These are phyloP conservation scores for Ogataea paradorogensis DNA, from an alignment of 805 yeast genomes.

Conservation along the genomic window DNA sequence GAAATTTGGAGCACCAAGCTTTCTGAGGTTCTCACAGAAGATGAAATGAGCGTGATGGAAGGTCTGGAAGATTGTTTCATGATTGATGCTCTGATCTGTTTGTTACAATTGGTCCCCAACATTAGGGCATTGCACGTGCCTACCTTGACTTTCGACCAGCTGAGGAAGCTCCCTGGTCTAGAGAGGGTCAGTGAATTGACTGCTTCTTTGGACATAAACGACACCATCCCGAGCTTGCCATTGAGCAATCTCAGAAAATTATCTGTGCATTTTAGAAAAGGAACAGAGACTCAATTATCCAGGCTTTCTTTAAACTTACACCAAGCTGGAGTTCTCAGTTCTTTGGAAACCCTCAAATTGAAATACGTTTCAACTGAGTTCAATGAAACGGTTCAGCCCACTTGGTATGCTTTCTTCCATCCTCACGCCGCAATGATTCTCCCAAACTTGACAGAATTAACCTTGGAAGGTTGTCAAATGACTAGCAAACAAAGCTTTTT, in stretches of 20 bases:
- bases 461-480: constrained; percentile 25
- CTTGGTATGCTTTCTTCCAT: constrained; percentile 31
- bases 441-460: constrained; percentile 16
- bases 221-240: constrained; percentile 1
- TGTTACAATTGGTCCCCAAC: constrained; percentile 17
- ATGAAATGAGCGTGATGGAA: constrained; percentile 2
- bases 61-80: neutral
- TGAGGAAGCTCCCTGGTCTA: constrained; percentile 1
- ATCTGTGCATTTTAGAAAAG: constrained; percentile 22
- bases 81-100: constrained; percentile 18
- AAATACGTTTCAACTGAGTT: constrained; percentile 23
- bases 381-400: constrained; percentile 22
- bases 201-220: constrained; percentile 6
- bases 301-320: constrained; percentile 11
- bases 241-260: constrained; percentile 12
- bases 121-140: constrained; percentile 14
- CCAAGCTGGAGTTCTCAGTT: constrained; percentile 3
- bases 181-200: constrained; percentile 8
- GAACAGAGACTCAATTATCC: constrained; percentile 18
- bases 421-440: constrained; percentile 1
- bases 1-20: constrained; percentile 3
- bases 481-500: constrained; percentile 17
- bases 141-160: constrained; percentile 6
- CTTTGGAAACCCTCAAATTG: constrained; percentile 17
- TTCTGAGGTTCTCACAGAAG: constrained; percentile 1